Evolutionary conservation across 2,329 filamentous ascomycete genomes (phyloP).

Genomic region (Dactylellina sp.): DNA sequence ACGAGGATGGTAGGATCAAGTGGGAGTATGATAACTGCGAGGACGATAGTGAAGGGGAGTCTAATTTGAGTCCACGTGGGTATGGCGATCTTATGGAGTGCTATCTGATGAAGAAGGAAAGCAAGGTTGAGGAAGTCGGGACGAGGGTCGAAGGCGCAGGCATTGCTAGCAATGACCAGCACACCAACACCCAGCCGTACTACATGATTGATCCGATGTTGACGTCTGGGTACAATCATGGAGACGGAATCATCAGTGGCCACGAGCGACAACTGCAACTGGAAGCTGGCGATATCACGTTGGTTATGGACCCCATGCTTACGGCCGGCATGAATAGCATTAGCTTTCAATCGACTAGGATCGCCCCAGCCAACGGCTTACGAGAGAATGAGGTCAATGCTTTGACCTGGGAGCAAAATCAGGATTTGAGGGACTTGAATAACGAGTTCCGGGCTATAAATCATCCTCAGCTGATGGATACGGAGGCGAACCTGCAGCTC

Average conservation of each 20-base stretch:
- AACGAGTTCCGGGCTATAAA: conserved; percentile 36
- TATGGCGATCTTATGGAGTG: conserved; percentile 54
- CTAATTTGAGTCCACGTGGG: conserved; percentile 34
- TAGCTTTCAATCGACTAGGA: conserved; percentile 18
- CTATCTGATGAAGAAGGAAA: conserved; percentile 55
- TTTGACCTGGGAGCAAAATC: conserved; percentile 50
- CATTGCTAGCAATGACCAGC: not conserved
- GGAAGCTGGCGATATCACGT: conserved; percentile 37
- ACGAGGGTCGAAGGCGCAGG: not conserved
- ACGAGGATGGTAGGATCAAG: conserved; percentile 43
- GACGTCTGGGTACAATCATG: conserved; percentile 13
- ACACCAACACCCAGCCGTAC: conserved; percentile 29
- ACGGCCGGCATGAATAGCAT: conserved; percentile 47
- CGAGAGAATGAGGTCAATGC: conserved; percentile 10
- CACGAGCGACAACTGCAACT: conserved; percentile 29
- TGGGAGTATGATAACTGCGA: conserved; percentile 57
- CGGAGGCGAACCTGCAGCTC: conserved; percentile 9
- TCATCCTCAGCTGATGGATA: conserved; percentile 27
- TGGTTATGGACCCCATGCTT: conserved; percentile 55
- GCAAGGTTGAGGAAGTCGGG: conserved; percentile 27
- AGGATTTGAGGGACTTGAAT: conserved; percentile 54
- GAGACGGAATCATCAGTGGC: conserved; percentile 1
- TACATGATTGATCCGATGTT: conserved; percentile 50
- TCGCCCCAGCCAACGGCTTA: conserved; percentile 1
- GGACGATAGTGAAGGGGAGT: conserved; percentile 53